Conservation (phyloP, 495 filamentous ascomycete genomes). For the Neurospora discreta region DNA sequence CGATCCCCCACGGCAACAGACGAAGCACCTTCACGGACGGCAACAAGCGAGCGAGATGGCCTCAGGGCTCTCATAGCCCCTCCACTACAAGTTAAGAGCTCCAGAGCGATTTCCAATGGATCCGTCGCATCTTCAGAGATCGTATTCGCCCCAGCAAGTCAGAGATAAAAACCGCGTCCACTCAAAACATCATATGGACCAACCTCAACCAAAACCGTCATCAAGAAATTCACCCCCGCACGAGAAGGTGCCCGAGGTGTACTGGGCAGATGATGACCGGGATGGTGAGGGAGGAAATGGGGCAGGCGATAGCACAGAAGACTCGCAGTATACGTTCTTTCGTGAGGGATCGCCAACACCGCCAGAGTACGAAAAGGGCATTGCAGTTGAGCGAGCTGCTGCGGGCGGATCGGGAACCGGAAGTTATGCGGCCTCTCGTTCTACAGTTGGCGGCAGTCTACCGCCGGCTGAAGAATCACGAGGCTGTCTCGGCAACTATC, state of each 20-base stretch:
- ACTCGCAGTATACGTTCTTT: constrained; percentile 24
- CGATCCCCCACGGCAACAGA: background rate
- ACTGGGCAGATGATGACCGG: constrained; percentile 20
- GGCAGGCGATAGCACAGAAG: background rate
- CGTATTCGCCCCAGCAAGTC: constrained; percentile 3
- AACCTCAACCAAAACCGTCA: background rate
- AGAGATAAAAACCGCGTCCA: constrained; percentile 12
- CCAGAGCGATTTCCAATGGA: constrained; percentile 8
- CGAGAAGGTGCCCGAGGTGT: constrained; percentile 11
- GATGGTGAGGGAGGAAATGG: background rate
- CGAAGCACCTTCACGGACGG: background rate
- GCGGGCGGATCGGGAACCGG: background rate
- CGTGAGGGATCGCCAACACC: constrained; percentile 25
- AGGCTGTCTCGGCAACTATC: background rate
- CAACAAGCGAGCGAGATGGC: constrained; percentile 13
- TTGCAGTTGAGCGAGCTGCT: background rate
- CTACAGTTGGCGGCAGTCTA: background rate
- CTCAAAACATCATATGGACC: constrained; percentile 5
- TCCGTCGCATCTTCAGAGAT: constrained; percentile 12
- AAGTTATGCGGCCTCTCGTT: background rate
- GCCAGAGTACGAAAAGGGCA: constrained; percentile 13
- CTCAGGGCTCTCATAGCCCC: constrained; percentile 9
- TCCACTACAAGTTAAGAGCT: background rate
- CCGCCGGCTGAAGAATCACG: background rate
- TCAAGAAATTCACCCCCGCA: background rate